Evolutionary conservation across 2,329 filamentous ascomycete species (phyloP), one percentile per base, ranked within the genome.

Genomic region (Alternaria postmessia): DNA sequence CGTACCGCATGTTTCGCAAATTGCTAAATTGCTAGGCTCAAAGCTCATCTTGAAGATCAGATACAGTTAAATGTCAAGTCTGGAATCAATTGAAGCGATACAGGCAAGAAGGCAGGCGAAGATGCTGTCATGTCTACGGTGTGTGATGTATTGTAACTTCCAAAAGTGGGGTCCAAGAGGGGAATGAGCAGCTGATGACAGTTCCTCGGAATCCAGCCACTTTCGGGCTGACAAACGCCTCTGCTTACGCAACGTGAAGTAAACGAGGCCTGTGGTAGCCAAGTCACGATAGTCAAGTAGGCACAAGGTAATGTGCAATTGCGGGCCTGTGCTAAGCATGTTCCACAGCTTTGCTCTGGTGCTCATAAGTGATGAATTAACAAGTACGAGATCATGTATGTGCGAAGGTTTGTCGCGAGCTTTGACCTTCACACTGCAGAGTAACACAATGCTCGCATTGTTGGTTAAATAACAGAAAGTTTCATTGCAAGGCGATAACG

Each of bases 1-100:
- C 0, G 89, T 91, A 22, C 89, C 90, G 74, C 90, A 93, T 5
- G 89, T 85, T 8, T 81, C 82, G 80, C 90, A 93, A 65, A 92
- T 81, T 36, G 90, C 83, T 34, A 82, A 79, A 54, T 83, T 72
- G 39, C 73, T 76, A 48, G 71, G 71, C 43, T 70, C 60, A 46
- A 74, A 75, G 5, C 66, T 64, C 73, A 76, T 75, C 6, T 20
- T 72, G 34, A 22, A 7, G 32, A 32, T 18, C 14, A 24, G 4
- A 2, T 38, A 7, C n/a, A 11, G 4, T 48, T 14, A 39, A 22
- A 4, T 36, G 7, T 49, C 14, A 2, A 49, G 8, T n/a, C 14
- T 22, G 7, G 4, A 5, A 3, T 49, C 32, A 36, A 7, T 49
- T 30, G 4, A n/a, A 16, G 46, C 20, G 51, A 5, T 14, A 12